Evolutionary conservation across 1,284 basidiomycete genomes (phyloP).

Genomic region (Ceratobasidium sp.): DNA sequence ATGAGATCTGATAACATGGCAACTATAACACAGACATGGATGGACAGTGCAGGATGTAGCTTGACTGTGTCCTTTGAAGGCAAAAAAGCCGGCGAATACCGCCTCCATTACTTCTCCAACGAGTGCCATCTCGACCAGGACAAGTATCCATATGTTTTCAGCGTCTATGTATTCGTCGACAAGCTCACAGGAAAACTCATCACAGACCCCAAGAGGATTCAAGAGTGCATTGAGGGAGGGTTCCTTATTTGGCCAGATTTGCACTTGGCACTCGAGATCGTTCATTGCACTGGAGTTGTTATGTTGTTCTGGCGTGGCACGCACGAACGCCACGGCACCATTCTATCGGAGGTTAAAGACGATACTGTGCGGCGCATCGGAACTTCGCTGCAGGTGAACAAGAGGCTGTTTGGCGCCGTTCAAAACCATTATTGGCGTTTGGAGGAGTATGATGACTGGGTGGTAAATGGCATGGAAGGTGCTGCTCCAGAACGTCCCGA

Average conservation of each 20-base stretch:
- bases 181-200: background rate
- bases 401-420: constrained; percentile 2
- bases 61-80: background rate
- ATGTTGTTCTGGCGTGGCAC: constrained; percentile 9
- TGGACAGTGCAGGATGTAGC: background rate
- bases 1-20: background rate
- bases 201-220: constrained; percentile 7
- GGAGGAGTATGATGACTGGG: background rate
- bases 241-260: constrained; percentile 18
- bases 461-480: background rate
- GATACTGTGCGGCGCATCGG: background rate
- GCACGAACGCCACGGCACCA: constrained; percentile 6
- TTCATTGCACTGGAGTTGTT: constrained; percentile 16
- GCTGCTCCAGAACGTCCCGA: too few relatives aligned
- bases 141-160: constrained; percentile 1
- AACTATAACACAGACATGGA: background rate
- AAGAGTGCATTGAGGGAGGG: background rate
- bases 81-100: too few relatives aligned
- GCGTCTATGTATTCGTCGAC: constrained; percentile 20
- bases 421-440: background rate
- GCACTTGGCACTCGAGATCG: constrained; percentile 12
- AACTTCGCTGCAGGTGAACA: constrained; percentile 13
- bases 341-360: background rate
- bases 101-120: background rate
- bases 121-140: constrained; percentile 6